Percentiles rank a stretch among this genome's conserved stretches.
Evolutionary conservation across 148 eudicot species (phyloP).

Genomic region (Dysphania ambrosioides): DNA sequence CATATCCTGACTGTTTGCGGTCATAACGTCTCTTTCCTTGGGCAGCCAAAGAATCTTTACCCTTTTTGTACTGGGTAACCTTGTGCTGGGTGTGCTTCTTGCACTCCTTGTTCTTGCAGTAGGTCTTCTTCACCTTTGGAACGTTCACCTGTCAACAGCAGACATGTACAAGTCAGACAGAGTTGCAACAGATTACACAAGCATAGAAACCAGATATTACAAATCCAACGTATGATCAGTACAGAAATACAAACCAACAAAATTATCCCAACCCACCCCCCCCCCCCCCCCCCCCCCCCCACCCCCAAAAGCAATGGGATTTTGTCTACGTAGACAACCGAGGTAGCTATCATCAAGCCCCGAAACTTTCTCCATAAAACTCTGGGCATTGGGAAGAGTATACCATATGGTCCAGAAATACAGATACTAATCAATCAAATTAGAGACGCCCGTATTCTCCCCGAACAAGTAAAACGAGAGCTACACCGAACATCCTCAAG

Average conservation of each 20-base stretch:
- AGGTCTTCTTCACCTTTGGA: constrained; percentile 80
- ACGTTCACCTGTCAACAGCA: constrained; percentile 58
- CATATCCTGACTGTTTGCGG: constrained; percentile 78
- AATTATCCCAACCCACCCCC: not conserved
- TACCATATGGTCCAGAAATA: too few species aligned
- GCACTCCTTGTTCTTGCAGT: constrained; percentile 83
- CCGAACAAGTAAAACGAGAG: too few species aligned
- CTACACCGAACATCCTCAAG: too few species aligned
- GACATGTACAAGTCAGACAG: not conserved
- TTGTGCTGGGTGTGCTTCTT: constrained; percentile 74
- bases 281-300: too few species aligned
- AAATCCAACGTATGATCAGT: not conserved
- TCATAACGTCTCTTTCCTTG: constrained; percentile 88
- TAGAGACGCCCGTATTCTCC: too few species aligned
- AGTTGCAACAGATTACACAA: not conserved
- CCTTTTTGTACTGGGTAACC: constrained; percentile 89
- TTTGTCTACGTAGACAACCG: too few species aligned
- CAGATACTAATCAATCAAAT: too few species aligned
- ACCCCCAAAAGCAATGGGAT: too few species aligned
- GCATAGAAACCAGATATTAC: not conserved
- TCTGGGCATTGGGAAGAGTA: too few species aligned
- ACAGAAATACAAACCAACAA: not conserved
- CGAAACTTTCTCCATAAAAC: too few species aligned
- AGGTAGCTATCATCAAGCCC: too few species aligned
- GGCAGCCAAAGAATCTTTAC: constrained; percentile 82